A percentile compares a stretch with the other conserved stretches of the same genome.
These are phyloP conservation scores for Metarhizium rileyi DNA, from an alignment of 2,329 filamentous ascomycete species.

Conservation along the genomic window DNA sequence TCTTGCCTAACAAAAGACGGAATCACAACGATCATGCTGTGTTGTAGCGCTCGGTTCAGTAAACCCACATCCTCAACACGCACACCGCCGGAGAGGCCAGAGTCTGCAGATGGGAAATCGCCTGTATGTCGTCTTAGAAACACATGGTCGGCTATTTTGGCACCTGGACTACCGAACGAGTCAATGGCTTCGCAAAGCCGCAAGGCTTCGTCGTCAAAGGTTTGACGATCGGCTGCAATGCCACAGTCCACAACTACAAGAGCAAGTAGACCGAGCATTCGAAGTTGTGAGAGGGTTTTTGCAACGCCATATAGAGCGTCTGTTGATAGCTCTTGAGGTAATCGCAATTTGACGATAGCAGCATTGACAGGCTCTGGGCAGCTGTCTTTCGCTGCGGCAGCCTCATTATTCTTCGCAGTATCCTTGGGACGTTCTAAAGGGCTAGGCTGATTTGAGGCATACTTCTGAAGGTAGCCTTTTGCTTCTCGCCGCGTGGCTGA, in stretches of 20 bases:
- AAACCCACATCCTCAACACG: conserved; percentile 22
- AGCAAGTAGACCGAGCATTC: conserved; percentile 69
- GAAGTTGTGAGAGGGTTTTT: conserved; percentile 74
- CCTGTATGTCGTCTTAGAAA: conserved; percentile 11
- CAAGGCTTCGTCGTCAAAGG: conserved; percentile 54
- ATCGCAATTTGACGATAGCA: conserved; percentile 75
- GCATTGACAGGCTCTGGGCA: conserved; percentile 40
- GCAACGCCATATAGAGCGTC: conserved; percentile 64
- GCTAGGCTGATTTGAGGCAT: conserved; percentile 36
- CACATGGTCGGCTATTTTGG: conserved; percentile 52
- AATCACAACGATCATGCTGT: conserved; percentile 27
- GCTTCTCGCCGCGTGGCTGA: conserved; percentile 90
- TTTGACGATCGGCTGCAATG: conserved; percentile 26
- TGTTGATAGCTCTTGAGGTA: conserved; percentile 61
- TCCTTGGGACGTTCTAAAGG: background rate
- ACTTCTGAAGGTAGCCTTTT: conserved; percentile 82
- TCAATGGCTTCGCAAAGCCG: conserved; percentile 70
- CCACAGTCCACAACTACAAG: conserved; percentile 74
- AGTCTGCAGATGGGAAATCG: conserved; percentile 3
- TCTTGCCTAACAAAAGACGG: conserved; percentile 32
- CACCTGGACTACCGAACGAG: conserved; percentile 54
- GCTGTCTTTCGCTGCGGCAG: background rate
- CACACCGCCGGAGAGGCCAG: conserved; percentile 17
- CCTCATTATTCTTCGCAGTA: background rate
- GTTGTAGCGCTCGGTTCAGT: conserved; percentile 22